A percentile compares a stretch with the other conserved stretches of the same genome.
Conservation (phyloP, 352 stramenopile genomes). For the Phytophthora vignae region DNA sequence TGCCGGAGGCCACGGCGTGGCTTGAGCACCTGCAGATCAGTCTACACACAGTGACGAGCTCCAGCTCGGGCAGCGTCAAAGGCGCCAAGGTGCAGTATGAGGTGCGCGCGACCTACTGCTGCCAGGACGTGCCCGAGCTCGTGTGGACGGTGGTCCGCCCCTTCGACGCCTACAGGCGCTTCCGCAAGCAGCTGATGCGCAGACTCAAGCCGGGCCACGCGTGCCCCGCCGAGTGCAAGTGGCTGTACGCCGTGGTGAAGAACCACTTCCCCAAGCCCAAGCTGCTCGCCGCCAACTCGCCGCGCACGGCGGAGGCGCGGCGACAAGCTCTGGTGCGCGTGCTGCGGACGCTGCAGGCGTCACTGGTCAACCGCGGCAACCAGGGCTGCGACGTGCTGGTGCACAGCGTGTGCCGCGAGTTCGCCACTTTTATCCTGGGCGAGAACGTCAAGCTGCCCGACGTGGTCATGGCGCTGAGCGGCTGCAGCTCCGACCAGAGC, state of each 20-base stretch:
- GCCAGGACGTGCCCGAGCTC: slow-evolving; percentile 20
- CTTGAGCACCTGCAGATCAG: slow-evolving; percentile 39
- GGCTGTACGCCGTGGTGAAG: slow-evolving; percentile 46
- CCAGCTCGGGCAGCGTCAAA: not conserved
- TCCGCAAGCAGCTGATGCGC: slow-evolving; percentile 46
- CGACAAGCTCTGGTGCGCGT: slow-evolving; percentile 39
- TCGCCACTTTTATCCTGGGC: slow-evolving; percentile 37
- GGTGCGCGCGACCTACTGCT: slow-evolving; percentile 37
- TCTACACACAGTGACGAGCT: slow-evolving; percentile 20
- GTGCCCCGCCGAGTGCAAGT: slow-evolving; percentile 46
- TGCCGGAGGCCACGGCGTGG: slow-evolving; percentile 43
- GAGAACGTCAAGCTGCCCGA: slow-evolving; percentile 31
- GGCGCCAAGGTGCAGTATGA: slow-evolving; percentile 31
- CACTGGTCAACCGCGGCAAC: slow-evolving; percentile 43
- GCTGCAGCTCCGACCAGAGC: slow-evolving; percentile 36
- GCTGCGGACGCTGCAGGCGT: slow-evolving; percentile 36
- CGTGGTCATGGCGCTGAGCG: slow-evolving; percentile 22
- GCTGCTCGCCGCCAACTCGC: slow-evolving; percentile 35
- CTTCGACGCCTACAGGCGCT: slow-evolving; percentile 54
- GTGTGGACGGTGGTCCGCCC: slow-evolving; percentile 37
- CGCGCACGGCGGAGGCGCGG: slow-evolving; percentile 32
- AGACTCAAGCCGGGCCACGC: slow-evolving; percentile 31
- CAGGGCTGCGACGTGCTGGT: slow-evolving; percentile 39
- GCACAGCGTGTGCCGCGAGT: slow-evolving; percentile 37
- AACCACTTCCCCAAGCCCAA: slow-evolving; percentile 47